Percentiles rank a stretch among this genome's conserved stretches.
Conservation (phyloP, 331 rosid genomes). For the Pyracantha coccinea region DNA sequence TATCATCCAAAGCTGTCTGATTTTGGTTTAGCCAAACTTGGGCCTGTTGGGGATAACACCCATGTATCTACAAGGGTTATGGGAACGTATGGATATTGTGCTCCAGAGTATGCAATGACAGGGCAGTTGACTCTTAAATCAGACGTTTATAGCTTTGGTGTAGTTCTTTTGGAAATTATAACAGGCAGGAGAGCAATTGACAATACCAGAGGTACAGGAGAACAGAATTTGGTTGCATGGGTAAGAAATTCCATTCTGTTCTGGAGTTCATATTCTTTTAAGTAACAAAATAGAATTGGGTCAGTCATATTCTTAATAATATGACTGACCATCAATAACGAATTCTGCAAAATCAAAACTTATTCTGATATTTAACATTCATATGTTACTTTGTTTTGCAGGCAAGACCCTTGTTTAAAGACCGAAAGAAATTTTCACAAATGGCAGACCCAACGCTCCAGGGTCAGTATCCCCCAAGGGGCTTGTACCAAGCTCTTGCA, state of each 20-base stretch:
- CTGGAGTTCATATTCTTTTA: background rate
- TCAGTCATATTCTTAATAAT: too few relatives aligned
- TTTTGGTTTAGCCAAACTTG: conserved; percentile 94
- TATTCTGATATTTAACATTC: background rate
- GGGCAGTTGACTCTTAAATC: conserved; percentile 88
- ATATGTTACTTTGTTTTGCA: conserved; percentile 19
- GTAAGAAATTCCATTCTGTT: conserved; percentile 39
- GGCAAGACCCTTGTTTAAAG: conserved; percentile 90
- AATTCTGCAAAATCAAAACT: background rate
- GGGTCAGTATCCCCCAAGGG: conserved; percentile 87
- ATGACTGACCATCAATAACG: background rate
- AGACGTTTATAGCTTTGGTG: conserved; percentile 95
- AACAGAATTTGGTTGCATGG: conserved; percentile 97
- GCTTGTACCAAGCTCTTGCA: conserved; percentile 93
- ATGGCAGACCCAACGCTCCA: conserved; percentile 90
- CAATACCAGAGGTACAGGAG: conserved; percentile 70
- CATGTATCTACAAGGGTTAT: conserved; percentile 97
- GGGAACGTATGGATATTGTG: conserved; percentile 98
- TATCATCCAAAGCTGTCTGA: conserved; percentile 95
- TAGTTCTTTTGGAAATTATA: conserved; percentile 88
- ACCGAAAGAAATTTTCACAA: conserved; percentile 65
- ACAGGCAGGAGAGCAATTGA: conserved; percentile 93
- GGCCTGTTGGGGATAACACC: conserved; percentile 96
- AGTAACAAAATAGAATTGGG: too few relatives aligned
- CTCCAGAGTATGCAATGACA: conserved; percentile 95